phyloP scores from a whole-genome alignment of 176 grass and related monocot genomes.

The Ananas comosus region DNA sequence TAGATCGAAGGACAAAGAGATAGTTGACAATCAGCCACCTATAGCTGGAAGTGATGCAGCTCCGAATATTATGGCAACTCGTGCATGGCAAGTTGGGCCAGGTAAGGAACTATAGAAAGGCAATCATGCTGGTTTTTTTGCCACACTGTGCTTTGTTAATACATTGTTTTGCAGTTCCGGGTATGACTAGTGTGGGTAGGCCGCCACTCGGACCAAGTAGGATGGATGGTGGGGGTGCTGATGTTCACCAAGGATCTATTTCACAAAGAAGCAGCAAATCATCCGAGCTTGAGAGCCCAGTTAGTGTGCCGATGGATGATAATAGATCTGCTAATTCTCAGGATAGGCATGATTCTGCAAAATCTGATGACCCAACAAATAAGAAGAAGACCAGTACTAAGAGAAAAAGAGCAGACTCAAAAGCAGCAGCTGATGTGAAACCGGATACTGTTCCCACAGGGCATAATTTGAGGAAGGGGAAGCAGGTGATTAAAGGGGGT shows the following conservation, averaged over 20 bases:
- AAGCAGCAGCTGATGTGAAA: conserved; percentile 45
- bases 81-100: conserved; percentile 59
- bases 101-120: conserved; percentile 35
- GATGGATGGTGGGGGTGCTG: conserved; percentile 36
- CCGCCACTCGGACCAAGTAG: conserved; percentile 33
- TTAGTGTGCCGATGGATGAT: conserved; percentile 74
- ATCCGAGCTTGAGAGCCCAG: conserved; percentile 61
- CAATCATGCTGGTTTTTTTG: conserved; percentile 24
- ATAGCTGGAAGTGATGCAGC: conserved; percentile 46
- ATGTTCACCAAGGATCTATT: conserved; percentile 58
- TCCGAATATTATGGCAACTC: conserved; percentile 39
- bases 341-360: conserved; percentile 55
- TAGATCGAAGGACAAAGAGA: conserved; percentile 69
- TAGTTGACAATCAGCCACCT: conserved; percentile 37
- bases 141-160: conserved; percentile 13
- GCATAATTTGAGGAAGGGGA: conserved; percentile 65
- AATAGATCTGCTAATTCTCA: conserved; percentile 86
- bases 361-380: conserved; percentile 75
- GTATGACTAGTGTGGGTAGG: conserved; percentile 40
- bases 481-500: conserved; percentile 47
- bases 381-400: conserved; percentile 64
- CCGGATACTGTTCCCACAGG: conserved; percentile 54
- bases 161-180: conserved; percentile 27
- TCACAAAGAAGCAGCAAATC: conserved; percentile 64
- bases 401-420: conserved; percentile 79